Evolutionary conservation across 225 moss, liverwort and hornwort species (phyloP).

Genomic region (Marchantia paleacea): DNA sequence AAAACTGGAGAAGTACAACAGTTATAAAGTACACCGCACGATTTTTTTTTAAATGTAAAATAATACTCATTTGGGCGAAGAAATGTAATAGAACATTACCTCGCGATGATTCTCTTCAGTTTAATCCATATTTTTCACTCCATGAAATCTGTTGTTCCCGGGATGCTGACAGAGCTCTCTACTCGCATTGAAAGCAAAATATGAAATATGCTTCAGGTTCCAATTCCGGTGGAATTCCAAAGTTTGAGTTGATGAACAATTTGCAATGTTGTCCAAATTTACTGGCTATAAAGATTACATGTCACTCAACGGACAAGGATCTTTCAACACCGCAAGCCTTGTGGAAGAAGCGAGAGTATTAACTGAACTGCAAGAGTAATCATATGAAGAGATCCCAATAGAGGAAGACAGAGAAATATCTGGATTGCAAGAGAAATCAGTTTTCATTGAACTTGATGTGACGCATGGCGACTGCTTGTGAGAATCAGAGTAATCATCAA

Average conservation of each 20-base stretch:
- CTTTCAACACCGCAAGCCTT: not conserved
- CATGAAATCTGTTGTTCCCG: not conserved
- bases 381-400: not conserved
- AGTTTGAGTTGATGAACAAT: not conserved
- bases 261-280: not conserved
- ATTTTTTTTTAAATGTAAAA: no score
- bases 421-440: constrained; percentile 20
- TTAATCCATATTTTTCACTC: not conserved
- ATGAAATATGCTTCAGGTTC: not conserved
- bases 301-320: constrained; percentile 10
- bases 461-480: not conserved
- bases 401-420: constrained; percentile 1
- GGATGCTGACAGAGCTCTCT: not conserved
- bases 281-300: constrained; percentile 5
- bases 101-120: not conserved
- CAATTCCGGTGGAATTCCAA: not conserved
- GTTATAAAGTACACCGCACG: not conserved
- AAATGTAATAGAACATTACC: not conserved
- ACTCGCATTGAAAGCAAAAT: not conserved
- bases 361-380: not conserved
- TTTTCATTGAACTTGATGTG: not conserved
- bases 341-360: not conserved
- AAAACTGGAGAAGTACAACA: not conserved
- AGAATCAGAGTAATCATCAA: not conserved
- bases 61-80: not conserved